Conservation (phyloP, 192 early-diverging fungal genomes). For the Gigaspora rosea region DNA sequence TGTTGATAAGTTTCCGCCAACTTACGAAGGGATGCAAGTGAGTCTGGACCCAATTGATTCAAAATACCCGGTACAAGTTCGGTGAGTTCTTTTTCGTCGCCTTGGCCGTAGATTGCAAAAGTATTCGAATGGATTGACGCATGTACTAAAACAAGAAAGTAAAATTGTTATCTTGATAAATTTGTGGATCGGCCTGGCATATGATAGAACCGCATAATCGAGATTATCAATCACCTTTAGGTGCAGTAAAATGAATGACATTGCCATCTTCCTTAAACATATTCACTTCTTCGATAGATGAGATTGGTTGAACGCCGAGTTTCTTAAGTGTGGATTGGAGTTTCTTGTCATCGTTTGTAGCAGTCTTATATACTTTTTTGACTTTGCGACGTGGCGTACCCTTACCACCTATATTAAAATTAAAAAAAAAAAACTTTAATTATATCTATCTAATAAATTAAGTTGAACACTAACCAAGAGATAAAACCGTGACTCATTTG, state of each 20-base stretch:
- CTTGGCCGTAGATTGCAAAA: conserved; percentile 88
- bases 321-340: conserved; percentile 88
- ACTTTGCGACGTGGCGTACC: conserved; percentile 97
- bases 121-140: conserved; percentile 79
- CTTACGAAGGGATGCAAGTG: conserved; percentile 82
- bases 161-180: neutral
- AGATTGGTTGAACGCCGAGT: conserved; percentile 84
- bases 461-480: neutral
- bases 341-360: conserved; percentile 91
- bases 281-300: conserved; percentile 95
- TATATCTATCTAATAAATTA: neutral
- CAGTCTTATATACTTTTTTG: conserved; percentile 62
- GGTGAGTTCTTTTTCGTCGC: conserved; percentile 80
- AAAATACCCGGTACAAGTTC: conserved; percentile 81
- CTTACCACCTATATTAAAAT: conserved; percentile 48
- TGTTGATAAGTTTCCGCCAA: conserved; percentile 85
- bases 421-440: neutral
- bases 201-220: neutral
- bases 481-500: neutral
- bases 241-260: conserved; percentile 87
- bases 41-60: conserved; percentile 86
- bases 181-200: neutral
- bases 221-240: conserved; percentile 66
- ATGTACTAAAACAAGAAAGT: conserved; percentile 30
- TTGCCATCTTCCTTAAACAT: conserved; percentile 96